Conservation (phyloP, 2,329 filamentous ascomycete species). For the Fusarium zealandicum region DNA sequence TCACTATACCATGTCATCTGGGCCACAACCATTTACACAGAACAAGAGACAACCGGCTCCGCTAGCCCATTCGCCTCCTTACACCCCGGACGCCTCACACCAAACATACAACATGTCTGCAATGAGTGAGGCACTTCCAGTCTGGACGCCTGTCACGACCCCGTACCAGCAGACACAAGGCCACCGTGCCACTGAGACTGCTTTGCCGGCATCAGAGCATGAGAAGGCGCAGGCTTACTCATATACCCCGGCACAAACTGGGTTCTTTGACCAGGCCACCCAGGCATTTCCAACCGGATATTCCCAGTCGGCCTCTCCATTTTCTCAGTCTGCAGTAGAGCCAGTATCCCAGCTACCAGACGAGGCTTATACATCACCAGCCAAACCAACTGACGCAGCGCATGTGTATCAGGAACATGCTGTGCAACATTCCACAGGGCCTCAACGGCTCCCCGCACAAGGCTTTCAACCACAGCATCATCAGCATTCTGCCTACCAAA, state of each 20-base stretch:
- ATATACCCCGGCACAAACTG: neutral
- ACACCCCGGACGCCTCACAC: neutral
- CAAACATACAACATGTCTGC: conserved; percentile 22
- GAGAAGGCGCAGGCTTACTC: neutral
- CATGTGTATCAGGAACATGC: neutral
- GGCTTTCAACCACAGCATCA: neutral
- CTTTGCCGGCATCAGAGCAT: neutral
- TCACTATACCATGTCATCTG: neutral
- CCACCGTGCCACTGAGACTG: neutral
- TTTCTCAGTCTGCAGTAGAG: neutral
- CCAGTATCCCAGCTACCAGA: neutral
- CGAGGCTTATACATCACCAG: neutral
- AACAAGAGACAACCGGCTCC: neutral
- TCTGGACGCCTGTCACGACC: neutral
- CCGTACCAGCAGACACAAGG: neutral
- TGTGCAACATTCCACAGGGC: neutral
- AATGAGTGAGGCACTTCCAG: conserved; percentile 25
- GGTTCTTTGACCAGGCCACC: neutral
- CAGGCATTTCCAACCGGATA: conserved; percentile 10
- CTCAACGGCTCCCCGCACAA: neutral
- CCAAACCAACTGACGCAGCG: accelerated
- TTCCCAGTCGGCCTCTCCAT: neutral
- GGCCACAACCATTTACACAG: neutral
- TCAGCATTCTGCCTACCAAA: neutral
- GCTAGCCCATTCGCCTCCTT: neutral